These are phyloP conservation scores for Calendula officinalis DNA, from an alignment of 129 eudicot species.

Conservation along the genomic window DNA sequence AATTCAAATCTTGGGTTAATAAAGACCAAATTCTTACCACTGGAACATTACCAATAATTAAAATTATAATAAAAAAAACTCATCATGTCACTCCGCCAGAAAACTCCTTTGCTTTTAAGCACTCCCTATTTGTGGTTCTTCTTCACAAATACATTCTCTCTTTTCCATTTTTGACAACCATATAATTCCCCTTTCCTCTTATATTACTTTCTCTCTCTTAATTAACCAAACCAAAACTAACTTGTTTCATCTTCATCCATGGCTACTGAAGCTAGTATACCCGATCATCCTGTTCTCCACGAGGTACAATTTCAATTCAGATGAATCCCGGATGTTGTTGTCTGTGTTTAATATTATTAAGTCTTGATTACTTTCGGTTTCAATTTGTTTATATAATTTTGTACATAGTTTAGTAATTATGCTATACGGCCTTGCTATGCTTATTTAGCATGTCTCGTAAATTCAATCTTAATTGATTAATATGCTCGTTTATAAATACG, in stretches of 20 bases:
- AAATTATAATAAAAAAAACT: too few species aligned
- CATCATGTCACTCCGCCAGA: slow-evolving; percentile 26
- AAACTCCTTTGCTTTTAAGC: slow-evolving; percentile 27
- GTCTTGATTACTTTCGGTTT: background rate
- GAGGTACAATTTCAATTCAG: slow-evolving; percentile 37
- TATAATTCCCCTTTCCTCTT: slow-evolving; percentile 37
- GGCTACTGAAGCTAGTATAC: slow-evolving; percentile 56
- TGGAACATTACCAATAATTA: too few species aligned
- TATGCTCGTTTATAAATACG: slow-evolving; percentile 4
- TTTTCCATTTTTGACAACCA: slow-evolving; percentile 38
- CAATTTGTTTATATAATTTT: background rate
- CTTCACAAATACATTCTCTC: slow-evolving; percentile 21
- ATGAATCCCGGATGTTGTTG: background rate
- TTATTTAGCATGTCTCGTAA: background rate
- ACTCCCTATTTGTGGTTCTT: slow-evolving; percentile 35
- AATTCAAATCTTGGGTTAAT: too few species aligned
- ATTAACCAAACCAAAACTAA: background rate
- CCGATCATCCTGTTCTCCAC: slow-evolving; percentile 42
- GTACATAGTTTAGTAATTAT: slow-evolving; percentile 10
- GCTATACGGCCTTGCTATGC: background rate
- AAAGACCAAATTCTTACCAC: too few species aligned
- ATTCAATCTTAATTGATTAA: background rate
- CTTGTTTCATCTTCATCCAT: slow-evolving; percentile 31
- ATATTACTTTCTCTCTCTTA: slow-evolving; percentile 16
- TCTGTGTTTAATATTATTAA: background rate